Evolutionary conservation across 1,284 basidiomycete genomes (phyloP), one percentile per base, ranked within the genome.

Genomic region (Flammula alnicola): DNA sequence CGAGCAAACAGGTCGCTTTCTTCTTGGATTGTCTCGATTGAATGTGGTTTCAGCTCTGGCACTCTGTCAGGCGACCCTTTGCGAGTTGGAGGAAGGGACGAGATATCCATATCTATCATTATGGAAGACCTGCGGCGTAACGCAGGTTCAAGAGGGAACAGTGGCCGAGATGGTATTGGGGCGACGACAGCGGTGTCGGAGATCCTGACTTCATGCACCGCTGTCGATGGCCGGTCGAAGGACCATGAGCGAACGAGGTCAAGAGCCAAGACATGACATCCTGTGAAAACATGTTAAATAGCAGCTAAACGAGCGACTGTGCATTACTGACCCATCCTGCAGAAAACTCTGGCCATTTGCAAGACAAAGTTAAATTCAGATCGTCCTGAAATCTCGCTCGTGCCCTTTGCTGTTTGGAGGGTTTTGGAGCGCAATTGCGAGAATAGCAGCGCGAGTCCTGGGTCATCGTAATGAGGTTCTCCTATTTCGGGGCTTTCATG

Each of bases 341-440:
- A 91, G 63, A 98, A 93, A 2, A 95, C 91, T 17, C 92, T 81
- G 1, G 93, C 90, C 58, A 93, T 94, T 70, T 97, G 94, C 31
- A 95, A 76, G 4, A 97, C 92, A 67, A 97, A 98, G 64, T 91
- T 94, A 69, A 93, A 97, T 64, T 97, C 94, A 14, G 86, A 83
- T 47, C 81, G 81, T 25, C 89, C 88, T 0, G 93, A 86, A 29
- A 97, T 93, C 62, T 94, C 92, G 61, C 86, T 92, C 0, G 91
- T 91, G 6, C 94, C 95, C 65, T 95, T 89, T 3, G 91, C 91
- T 0, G 94, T 88, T 73, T 97, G 94, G 19, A 97, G 71, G 0
- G 94, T 95, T 73, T 91, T 93, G 17, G 85, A 83, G 58, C 91
- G 88, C 51, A 97, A 75, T 57, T 97, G 90, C n/a, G 87, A 88